These are phyloP conservation scores for Arthrobotrys pseudoclavata DNA, from an alignment of 2,329 filamentous ascomycete genomes.

Conservation along the genomic window DNA sequence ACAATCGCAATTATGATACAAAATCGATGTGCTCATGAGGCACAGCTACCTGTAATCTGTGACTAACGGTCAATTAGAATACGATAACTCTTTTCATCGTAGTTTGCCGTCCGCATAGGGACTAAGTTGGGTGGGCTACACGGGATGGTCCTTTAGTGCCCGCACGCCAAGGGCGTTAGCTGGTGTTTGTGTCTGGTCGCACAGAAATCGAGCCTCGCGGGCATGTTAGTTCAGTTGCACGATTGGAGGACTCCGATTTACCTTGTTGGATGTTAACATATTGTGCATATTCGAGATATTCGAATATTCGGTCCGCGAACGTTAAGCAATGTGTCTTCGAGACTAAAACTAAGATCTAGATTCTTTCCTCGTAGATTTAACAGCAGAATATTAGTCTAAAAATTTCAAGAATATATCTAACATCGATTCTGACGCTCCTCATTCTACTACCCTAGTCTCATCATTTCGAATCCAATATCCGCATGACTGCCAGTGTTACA, in stretches of 20 bases:
- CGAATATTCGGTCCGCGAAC: no score
- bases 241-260: no score
- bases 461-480: conserved; percentile 66
- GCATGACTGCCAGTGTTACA: conserved; percentile 70
- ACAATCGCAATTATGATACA: background rate
- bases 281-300: no score
- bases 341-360: no score
- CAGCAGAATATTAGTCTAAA: no score
- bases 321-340: background rate
- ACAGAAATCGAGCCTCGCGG: background rate
- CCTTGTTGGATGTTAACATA: no score
- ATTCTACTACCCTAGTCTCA: background rate
- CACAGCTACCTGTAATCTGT: background rate
- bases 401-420: no score
- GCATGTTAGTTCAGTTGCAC: background rate
- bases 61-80: background rate
- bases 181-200: background rate
- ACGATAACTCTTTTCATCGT: background rate
- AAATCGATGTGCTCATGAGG: background rate
- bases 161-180: conserved; percentile 17
- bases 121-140: background rate
- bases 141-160: background rate
- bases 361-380: background rate
- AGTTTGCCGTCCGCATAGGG: background rate
- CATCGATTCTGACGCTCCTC: background rate